Base-by-base conservation (phyloP, 176 grass and related monocot species). In the Raddia distichophylla region DNA sequence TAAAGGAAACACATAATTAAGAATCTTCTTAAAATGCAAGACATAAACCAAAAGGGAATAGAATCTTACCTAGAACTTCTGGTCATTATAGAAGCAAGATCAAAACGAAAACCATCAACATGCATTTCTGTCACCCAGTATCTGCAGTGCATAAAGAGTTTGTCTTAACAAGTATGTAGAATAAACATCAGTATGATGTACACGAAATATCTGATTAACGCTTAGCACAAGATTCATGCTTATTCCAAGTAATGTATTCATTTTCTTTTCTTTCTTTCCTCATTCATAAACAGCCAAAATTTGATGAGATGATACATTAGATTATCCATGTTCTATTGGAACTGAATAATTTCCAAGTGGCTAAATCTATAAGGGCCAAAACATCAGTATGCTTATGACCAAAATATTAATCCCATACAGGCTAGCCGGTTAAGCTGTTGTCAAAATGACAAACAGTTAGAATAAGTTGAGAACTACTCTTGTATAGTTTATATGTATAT, bases 101-200 rank as follows among this genome's bases (percentile, higher is more conserved):
- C 96, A 71, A 98, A 98, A 57, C 91, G 86, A 88, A 95, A 98
- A 75, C 96, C 96, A 90, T 98, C 96, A 89, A 95, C 86, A 86
- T 98, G 96, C 93, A 98, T 98, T 89, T 98, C 96, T 34, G 42
- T 95, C 40, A 93, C 93, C 96, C 96, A 98, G 77, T 98, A 98
- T 86, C 96, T 98, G 76, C 81, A 82, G 53, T 72, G 16, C 46
- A 71, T 6, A 61, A 73, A 52, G 2, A 69, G 54, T 66, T 76
- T 50, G 5, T 5, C 42, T 76, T 70, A 37, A 34, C 78, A 70
- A 82, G 62, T 10, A 60, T 19, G 68, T 27, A 59, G 18, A 64
- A 59, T 44, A 73, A 78, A 66, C 43, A 83, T 6, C 8, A 42
- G 32, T 55, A 78, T 42, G 57, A 2, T 58, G 34, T 57, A 18